Evolutionary conservation across 1,284 basidiomycete species (phyloP).

Genomic region (Trametes polyzona): DNA sequence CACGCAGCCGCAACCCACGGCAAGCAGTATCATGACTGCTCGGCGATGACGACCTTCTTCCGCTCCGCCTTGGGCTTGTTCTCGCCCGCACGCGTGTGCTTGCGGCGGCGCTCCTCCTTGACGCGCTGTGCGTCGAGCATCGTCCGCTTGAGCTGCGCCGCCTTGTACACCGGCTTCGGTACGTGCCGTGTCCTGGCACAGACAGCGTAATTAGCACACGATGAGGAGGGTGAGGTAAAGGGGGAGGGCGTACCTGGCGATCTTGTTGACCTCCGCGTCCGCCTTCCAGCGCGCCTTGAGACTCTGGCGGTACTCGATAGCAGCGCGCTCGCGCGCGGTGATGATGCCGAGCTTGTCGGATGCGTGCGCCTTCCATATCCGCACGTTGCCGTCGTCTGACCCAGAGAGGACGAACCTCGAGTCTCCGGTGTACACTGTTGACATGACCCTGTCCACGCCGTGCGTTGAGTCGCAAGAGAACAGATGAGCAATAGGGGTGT

Average conservation of each 20-base stretch:
- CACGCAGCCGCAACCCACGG: background rate
- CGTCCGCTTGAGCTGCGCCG: slow-evolving; percentile 86
- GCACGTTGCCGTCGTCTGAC: slow-evolving; percentile 96
- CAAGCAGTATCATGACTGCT: slow-evolving; percentile 58
- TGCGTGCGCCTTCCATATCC: slow-evolving; percentile 96
- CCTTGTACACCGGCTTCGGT: slow-evolving; percentile 90
- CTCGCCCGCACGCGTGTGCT: slow-evolving; percentile 84
- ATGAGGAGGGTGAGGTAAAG: background rate
- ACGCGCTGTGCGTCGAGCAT: slow-evolving; percentile 90
- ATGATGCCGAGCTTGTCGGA: slow-evolving; percentile 92
- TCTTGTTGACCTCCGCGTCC: slow-evolving; percentile 81
- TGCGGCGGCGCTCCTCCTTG: slow-evolving; percentile 94
- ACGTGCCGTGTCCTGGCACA: slow-evolving; percentile 76
- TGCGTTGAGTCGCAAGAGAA: slow-evolving; percentile 32
- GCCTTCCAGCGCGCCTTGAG: slow-evolving; percentile 90
- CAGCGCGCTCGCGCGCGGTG: slow-evolving; percentile 89
- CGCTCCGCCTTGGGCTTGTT: slow-evolving; percentile 92
- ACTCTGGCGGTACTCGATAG: slow-evolving; percentile 91
- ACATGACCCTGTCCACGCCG: slow-evolving; percentile 55
- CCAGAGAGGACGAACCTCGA: slow-evolving; percentile 93
- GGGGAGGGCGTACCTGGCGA: slow-evolving; percentile 67
- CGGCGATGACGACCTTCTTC: slow-evolving; percentile 82
- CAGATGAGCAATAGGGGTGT: no score
- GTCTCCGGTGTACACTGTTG: slow-evolving; percentile 85
- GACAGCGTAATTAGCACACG: slow-evolving; percentile 6